phyloP scores from a whole-genome alignment of 306 rosid species.

The Prunus mira region DNA sequence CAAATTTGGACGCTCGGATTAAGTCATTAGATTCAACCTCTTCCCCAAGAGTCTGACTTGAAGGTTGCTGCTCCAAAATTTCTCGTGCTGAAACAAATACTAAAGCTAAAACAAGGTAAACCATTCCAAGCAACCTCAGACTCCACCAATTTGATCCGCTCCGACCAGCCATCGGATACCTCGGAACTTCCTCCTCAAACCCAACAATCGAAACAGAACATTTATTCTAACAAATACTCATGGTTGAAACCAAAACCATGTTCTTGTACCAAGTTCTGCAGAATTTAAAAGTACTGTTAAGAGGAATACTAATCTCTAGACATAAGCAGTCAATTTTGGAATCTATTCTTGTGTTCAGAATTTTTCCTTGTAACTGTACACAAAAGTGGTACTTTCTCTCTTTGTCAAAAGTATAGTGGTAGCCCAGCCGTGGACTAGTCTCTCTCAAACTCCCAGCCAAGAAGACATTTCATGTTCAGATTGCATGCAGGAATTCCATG shows the following conservation, averaged over 20 bases:
- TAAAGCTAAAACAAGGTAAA: slow-evolving; percentile 20
- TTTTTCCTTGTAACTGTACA: neutral
- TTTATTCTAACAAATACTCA: neutral
- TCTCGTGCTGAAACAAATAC: slow-evolving; percentile 44
- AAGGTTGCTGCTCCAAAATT: slow-evolving; percentile 21
- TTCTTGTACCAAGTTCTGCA: neutral
- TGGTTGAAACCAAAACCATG: neutral
- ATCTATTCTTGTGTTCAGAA: neutral
- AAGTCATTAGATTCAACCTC: slow-evolving; percentile 20
- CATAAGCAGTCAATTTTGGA: neutral
- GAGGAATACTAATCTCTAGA: neutral
- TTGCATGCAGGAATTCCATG: neutral
- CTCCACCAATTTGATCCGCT: slow-evolving; percentile 26
- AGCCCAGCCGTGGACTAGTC: neutral
- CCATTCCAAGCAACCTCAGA: slow-evolving; percentile 16
- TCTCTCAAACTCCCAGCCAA: neutral
- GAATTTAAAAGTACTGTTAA: neutral
- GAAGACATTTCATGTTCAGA: neutral
- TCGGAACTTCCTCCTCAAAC: neutral
- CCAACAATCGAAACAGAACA: neutral
- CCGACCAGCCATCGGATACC: neutral
- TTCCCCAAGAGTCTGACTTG: slow-evolving; percentile 16
- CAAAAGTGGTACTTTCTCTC: neutral
- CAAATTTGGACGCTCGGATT: slow-evolving; percentile 25
- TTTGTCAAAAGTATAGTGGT: neutral